Percentiles rank a stretch among this genome's conserved stretches.
Evolutionary conservation across 2,329 filamentous ascomycete species (phyloP).

Genomic region (Amylocarpus encephaloides): DNA sequence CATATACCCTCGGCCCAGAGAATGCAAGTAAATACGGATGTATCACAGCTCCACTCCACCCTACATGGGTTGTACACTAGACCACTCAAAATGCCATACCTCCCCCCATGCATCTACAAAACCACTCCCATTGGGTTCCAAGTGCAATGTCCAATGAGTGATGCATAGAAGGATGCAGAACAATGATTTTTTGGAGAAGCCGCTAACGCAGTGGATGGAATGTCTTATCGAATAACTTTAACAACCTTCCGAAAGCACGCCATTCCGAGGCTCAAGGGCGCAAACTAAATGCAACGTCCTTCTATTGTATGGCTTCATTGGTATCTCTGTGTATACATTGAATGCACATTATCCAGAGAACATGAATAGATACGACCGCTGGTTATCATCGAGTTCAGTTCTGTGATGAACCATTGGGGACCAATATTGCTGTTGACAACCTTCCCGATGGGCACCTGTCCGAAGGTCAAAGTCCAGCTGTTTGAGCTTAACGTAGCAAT

Average conservation of each 20-base stretch:
- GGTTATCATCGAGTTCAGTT: not conserved
- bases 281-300: not conserved
- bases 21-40: not conserved
- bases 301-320: too few species aligned
- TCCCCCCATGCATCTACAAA: not conserved
- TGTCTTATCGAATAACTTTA: not conserved
- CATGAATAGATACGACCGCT: not conserved
- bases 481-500: not conserved
- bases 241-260: constrained; percentile 1
- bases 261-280: not conserved
- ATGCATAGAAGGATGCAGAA: not conserved
- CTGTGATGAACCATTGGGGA: not conserved
- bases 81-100: not conserved
- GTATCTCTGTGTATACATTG: too few species aligned
- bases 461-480: not conserved
- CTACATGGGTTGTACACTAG: too few species aligned
- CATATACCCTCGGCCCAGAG: not conserved
- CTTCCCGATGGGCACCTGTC: not conserved
- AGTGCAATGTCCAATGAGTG: not conserved
- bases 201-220: not conserved
- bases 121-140: not conserved
- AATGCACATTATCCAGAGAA: not conserved
- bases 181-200: not conserved
- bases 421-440: not conserved
- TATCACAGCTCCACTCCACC: not conserved